Base-by-base conservation (phyloP, 2,329 filamentous ascomycete species). In the Aspergillus unguis region DNA sequence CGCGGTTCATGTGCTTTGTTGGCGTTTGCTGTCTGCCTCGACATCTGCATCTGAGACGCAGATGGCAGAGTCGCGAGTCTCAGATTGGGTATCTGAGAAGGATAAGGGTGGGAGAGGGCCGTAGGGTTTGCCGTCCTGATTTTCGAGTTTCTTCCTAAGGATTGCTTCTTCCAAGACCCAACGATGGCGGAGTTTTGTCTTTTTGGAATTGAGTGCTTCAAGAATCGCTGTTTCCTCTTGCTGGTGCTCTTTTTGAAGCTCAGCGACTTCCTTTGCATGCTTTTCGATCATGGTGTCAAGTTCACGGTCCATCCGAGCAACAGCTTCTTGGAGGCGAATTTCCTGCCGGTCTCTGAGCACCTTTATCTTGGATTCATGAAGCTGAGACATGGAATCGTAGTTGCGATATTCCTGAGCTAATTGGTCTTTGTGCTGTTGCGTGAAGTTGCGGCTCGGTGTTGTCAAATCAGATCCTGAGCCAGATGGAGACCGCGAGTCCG, bases 301-400 rank as follows among this genome's bases (percentile, higher is more conserved):
- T 53, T 75, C 74, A 17, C 59, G 61, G 38, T 73, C 73, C 62
- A 73, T 72, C 8, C 69, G 69, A 17, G 61, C 59, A 17, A 73
- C 64, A 3, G 71, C 64, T 45, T 72, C 72, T 41, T 72, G 68
- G 6, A 75, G 61, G 36, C 67, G 66, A 32, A 70, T 64, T 44
- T 77, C 73, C 53, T 77, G 75, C n/a, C 68, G 70, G 33, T 76
- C 75, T 17, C 75, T 70, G 17, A 77, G 65, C 9, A 77, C 75
- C 52, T 77, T 76, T 58, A 77, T 75, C 32, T 72, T 75, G 6
- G 74, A 68, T 11, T 68, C 59, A 44, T 77, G 75, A 1, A 77
- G 64, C 26, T 66, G 65, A 48, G 75, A 73, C 69, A 77, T 76
- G 6, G 65, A 66, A 31, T 75, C 68, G 27, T 72, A 68, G 51